Base-by-base conservation (phyloP, 2,329 filamentous ascomycete genomes). In the Knufia fluminis region DNA sequence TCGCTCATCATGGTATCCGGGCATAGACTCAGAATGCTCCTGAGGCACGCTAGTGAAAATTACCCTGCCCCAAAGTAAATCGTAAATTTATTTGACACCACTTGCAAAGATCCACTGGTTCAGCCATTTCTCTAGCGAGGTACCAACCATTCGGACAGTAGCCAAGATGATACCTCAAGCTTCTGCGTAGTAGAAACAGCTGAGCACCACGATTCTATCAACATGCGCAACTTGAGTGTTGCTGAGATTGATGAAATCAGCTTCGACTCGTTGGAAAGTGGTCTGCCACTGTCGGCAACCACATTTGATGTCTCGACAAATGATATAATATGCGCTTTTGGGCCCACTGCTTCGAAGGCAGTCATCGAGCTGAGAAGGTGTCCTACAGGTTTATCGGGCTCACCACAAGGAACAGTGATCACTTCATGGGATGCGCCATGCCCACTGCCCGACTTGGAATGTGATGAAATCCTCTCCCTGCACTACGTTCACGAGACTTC, bases 191-290 rank as follows among this genome's bases (percentile, higher is more conserved):
- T n/a, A n/a, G n/a, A n/a, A n/a, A n/a, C n/a, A n/a, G n/a, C n/a
- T n/a, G n/a, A n/a, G n/a, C n/a, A n/a, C n/a, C n/a, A n/a, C n/a
- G n/a, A n/a, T n/a, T 50, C 59, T 72, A 66, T 53, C 35, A 16
- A 7, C 19, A 97, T 97, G 91, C 84, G 87, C 64, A 97, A 96
- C 68, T 76, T 97, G 60, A 83, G 80, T 68, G 89, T 83, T 65
- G 80, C 89, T 61, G 80, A 78, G 63, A 82, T 86, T 64, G 76
- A 78, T 59, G 73, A 79, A 64, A 82, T 82, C 70, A 76, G 16
- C 3, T 46, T 46, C 20, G 33, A 23, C 19, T 23, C 71, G 58
- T 72, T 81, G 55, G 73, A 76, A 46, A 67, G 75, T 54, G 74
- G 78, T 53, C 70, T 82, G 50, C 74, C 77, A 55, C 73, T 92